phyloP scores from a whole-genome alignment of 2,329 filamentous ascomycete genomes.

The Fusarium sp. region DNA sequence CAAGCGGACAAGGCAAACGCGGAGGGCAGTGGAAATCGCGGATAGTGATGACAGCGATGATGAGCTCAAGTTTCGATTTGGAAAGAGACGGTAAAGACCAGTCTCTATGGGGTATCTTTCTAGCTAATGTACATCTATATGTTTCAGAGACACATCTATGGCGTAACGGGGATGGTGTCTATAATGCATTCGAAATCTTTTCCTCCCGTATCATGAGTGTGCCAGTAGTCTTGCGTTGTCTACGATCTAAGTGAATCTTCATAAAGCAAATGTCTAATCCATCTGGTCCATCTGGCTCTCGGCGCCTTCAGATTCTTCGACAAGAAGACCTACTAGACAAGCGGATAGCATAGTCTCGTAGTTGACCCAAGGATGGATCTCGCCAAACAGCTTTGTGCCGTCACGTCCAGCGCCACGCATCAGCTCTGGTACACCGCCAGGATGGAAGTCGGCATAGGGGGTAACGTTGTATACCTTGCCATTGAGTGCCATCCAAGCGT shows the following conservation, averaged over 20 bases:
- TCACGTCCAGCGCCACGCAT: conserved; percentile 74
- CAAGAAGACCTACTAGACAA: conserved; percentile 74
- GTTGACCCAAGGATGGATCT: conserved; percentile 81
- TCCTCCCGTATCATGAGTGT: neutral
- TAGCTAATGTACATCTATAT: conserved; percentile 49
- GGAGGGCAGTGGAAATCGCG: conserved; percentile 54
- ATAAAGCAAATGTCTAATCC: conserved; percentile 62
- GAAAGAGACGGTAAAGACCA: conserved; percentile 60
- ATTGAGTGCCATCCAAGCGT: conserved; percentile 92
- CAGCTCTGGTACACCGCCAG: conserved; percentile 85
- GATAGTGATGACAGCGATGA: conserved; percentile 69
- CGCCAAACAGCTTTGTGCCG: conserved; percentile 74
- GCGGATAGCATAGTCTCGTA: conserved; percentile 78
- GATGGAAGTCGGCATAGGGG: conserved; percentile 91
- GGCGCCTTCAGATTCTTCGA: conserved; percentile 66
- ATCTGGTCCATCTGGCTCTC: conserved; percentile 70
- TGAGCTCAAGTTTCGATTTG: conserved; percentile 70
- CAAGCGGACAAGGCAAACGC: conserved; percentile 53
- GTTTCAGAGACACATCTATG: conserved; percentile 28
- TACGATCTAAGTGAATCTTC: neutral
- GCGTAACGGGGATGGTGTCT: conserved; percentile 20
- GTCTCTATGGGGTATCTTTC: conserved; percentile 53
- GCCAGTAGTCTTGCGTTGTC: conserved; percentile 2
- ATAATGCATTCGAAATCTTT: conserved; percentile 17
- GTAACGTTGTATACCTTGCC: conserved; percentile 96